Base-by-base conservation (phyloP, 2,329 filamentous ascomycete species). In the Sporothrix curviconia region DNA sequence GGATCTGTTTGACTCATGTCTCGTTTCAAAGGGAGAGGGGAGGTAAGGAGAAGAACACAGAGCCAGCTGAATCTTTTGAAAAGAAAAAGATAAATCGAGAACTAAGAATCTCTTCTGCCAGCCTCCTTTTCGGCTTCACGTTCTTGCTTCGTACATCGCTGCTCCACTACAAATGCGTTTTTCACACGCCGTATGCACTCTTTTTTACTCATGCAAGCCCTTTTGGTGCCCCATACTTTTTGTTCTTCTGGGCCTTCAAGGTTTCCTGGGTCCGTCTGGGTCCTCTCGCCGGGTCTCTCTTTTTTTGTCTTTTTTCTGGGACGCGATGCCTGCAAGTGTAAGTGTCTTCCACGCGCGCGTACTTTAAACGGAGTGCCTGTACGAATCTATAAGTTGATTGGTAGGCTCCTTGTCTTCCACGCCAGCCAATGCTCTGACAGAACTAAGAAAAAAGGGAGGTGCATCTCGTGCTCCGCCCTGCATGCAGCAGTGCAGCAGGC, bases 401-500 rank as follows among this genome's bases (percentile, higher is more conserved):
- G n/a, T n/a, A n/a, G n/a, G n/a, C n/a, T n/a, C n/a, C n/a, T n/a
- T n/a, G n/a, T n/a, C n/a, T n/a, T n/a, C n/a, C n/a, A n/a, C n/a
- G n/a, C n/a, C n/a, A n/a, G n/a, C n/a, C n/a, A n/a, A n/a, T n/a
- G n/a, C n/a, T n/a, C n/a, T n/a, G n/a, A n/a, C n/a, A n/a, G n/a
- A n/a, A 17, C 14, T 24, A n/a, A 40, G 19, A 42, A 25, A 28
- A 44, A 37, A 46, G 25, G 25, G n/a, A n/a, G n/a, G n/a, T n/a
- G n/a, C n/a, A n/a, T n/a, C n/a, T n/a, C n/a, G n/a, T n/a, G 36
- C 19, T 30, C 47, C 32, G 32, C 15, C n/a, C 49, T 43, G 50
- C 37, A 53, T n/a, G n/a, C n/a, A n/a, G n/a, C n/a, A n/a, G n/a
- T 42, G 37, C n/a, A 30, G 50, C 50, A 40, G 30, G 50, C 50